phyloP scores from a whole-genome alignment of 2,329 filamentous ascomycete genomes.

The Phialocephala sp. region DNA sequence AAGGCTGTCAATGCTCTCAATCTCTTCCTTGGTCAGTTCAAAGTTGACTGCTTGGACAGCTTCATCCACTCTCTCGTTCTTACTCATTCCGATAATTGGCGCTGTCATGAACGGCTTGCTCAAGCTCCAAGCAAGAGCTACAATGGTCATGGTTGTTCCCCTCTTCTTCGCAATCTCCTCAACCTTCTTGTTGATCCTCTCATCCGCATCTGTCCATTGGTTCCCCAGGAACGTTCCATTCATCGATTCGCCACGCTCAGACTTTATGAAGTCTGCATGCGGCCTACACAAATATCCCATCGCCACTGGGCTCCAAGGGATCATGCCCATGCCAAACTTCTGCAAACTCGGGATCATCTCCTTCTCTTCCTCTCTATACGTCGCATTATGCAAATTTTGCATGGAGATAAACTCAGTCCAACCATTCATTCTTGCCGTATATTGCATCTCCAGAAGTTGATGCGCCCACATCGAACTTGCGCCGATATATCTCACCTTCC shows the following conservation, averaged over 20 bases:
- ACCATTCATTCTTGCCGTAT: conserved; percentile 46
- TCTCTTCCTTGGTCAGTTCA: conserved; percentile 57
- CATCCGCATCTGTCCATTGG: conserved; percentile 34
- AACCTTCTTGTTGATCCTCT: conserved; percentile 34
- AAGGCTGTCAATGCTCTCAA: conserved; percentile 58
- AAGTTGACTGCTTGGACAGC: conserved; percentile 50
- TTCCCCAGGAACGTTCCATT: conserved; percentile 27
- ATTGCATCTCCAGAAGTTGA: conserved; percentile 48
- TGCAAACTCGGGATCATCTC: conserved; percentile 40
- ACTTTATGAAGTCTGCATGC: conserved; percentile 26
- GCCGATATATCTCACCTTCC: conserved; percentile 59
- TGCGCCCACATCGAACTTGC: conserved; percentile 46
- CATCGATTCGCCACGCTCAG: conserved; percentile 26
- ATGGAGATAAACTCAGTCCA: conserved; percentile 67
- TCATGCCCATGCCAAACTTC: conserved; percentile 44
- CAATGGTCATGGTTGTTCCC: conserved; percentile 61
- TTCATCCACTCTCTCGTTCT: conserved; percentile 57
- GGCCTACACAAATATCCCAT: conserved; percentile 38
- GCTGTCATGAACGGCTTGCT: conserved; percentile 42
- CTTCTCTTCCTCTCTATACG: conserved; percentile 64
- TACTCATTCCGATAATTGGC: conserved; percentile 59
- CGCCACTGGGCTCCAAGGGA: conserved; percentile 47
- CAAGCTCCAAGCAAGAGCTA: conserved; percentile 63
- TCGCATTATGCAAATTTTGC: conserved; percentile 63
- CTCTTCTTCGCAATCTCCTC: conserved; percentile 56